Evolutionary conservation across 176 grass and related monocot species (phyloP).

Genomic region (Oryza glumipatula): DNA sequence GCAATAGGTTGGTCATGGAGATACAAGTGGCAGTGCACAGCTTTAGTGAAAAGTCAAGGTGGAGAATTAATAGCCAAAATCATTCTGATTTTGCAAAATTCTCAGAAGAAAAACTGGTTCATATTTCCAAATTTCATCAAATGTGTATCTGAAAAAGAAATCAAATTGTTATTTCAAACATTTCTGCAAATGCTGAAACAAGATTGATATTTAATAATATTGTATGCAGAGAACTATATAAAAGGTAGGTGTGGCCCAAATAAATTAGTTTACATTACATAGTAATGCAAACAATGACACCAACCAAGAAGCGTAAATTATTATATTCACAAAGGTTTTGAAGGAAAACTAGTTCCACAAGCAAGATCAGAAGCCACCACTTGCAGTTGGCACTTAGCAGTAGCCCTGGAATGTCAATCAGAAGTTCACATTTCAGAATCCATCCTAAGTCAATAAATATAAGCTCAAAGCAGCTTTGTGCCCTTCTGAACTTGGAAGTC

Average conservation of each 20-base stretch:
- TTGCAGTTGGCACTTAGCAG: conserved; percentile 17
- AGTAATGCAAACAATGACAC: background rate
- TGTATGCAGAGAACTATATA: conserved; percentile 12
- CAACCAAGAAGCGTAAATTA: conserved; percentile 18
- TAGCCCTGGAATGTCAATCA: conserved; percentile 51
- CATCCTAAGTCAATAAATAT: conserved; percentile 45
- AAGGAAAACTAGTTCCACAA: conserved; percentile 31
- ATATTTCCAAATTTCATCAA: conserved; percentile 3
- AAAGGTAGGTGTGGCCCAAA: background rate
- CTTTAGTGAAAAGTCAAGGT: background rate
- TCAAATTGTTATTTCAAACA: background rate
- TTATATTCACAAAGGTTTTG: conserved; percentile 35
- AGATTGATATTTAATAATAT: conserved; percentile 7
- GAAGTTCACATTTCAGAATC: conserved; percentile 15
- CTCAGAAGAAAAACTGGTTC: background rate
- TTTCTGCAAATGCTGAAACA: conserved; percentile 2
- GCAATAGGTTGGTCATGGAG: background rate
- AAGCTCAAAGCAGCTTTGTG: conserved; percentile 27
- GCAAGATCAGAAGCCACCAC: conserved; percentile 32
- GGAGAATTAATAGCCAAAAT: background rate
- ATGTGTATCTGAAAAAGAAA: background rate
- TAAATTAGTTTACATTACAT: background rate
- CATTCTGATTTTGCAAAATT: background rate
- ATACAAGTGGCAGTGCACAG: background rate
- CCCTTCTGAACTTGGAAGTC: conserved; percentile 21